These are phyloP conservation scores for Penicillium robsamsonii DNA, from an alignment of 495 filamentous ascomycete genomes.

Conservation along the genomic window DNA sequence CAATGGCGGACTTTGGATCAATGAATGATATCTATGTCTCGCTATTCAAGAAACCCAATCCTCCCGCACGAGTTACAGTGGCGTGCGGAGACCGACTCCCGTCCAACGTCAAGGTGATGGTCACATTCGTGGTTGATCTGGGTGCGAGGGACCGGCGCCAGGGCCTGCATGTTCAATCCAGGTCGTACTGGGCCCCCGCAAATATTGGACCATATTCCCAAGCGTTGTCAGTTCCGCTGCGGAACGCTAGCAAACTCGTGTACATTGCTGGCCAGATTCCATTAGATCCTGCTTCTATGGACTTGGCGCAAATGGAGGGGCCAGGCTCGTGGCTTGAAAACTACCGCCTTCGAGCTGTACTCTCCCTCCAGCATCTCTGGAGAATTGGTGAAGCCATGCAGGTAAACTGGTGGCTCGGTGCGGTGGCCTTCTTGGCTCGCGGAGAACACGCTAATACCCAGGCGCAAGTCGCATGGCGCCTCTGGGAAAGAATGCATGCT, in stretches of 20 bases:
- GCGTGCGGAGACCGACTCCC: constrained; percentile 68
- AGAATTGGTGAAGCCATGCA: constrained; percentile 71
- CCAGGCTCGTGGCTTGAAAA: constrained; percentile 25
- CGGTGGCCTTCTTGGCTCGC: constrained; percentile 65
- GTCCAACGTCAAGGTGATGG: constrained; percentile 55
- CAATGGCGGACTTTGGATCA: constrained; percentile 71
- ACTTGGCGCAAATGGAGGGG: constrained; percentile 25
- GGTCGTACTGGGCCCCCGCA: constrained; percentile 95
- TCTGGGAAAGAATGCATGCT: constrained; percentile 54
- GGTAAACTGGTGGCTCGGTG: constrained; percentile 70
- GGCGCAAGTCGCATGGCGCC: constrained; percentile 43
- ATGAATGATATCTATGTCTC: constrained; percentile 73
- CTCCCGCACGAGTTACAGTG: constrained; percentile 80
- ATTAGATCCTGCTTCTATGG: constrained; percentile 78
- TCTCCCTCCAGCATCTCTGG: constrained; percentile 88
- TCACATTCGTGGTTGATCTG: constrained; percentile 50
- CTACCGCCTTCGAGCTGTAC: constrained; percentile 49
- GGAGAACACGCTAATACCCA: constrained; percentile 29
- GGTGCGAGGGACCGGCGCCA: constrained; percentile 36
- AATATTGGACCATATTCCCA: constrained; percentile 98
- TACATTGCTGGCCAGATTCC: constrained; percentile 90
- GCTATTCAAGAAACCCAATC: constrained; percentile 70
- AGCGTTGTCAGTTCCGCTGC: constrained; percentile 63
- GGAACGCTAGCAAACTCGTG: constrained; percentile 37
- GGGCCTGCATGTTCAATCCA: constrained; percentile 85